Percentiles rank a stretch among this genome's conserved stretches.
phyloP scores from a whole-genome alignment of 2,329 filamentous ascomycete species.

The Xylariaceae sp. region DNA sequence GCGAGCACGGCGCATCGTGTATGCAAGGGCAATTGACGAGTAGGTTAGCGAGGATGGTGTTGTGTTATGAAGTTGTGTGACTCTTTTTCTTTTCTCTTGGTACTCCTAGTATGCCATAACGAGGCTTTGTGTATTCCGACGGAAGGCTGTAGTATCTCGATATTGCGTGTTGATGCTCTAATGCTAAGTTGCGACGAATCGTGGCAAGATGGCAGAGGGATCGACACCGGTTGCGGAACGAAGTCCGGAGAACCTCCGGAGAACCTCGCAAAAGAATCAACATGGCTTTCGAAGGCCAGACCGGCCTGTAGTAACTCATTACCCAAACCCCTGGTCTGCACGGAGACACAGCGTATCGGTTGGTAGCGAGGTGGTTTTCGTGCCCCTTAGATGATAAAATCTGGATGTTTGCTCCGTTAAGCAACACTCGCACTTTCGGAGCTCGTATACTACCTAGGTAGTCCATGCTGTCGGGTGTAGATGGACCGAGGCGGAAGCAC shows the following conservation, averaged over 20 bases:
- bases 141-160: too few species aligned
- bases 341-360: conserved; percentile 3
- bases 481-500: background rate
- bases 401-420: background rate
- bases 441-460: conserved; percentile 10
- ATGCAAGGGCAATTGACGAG: conserved; percentile 22
- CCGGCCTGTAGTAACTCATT: conserved; percentile 3
- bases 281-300: background rate
- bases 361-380: conserved; percentile 4
- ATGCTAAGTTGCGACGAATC: too few species aligned
- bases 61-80: background rate
- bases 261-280: background rate
- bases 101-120: background rate
- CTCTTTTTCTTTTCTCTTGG: background rate
- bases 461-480: conserved; percentile 7
- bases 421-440: background rate
- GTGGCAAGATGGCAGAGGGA: too few species aligned
- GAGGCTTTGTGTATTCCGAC: too few species aligned
- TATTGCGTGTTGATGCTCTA: too few species aligned
- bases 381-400: background rate
- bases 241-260: too few species aligned
- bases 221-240: too few species aligned
- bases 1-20: conserved; percentile 27
- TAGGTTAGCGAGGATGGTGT: background rate
- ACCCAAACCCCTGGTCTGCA: conserved; percentile 10